phyloP scores from a whole-genome alignment of 1,284 basidiomycete genomes.

The Fomitopsis pinicola region DNA sequence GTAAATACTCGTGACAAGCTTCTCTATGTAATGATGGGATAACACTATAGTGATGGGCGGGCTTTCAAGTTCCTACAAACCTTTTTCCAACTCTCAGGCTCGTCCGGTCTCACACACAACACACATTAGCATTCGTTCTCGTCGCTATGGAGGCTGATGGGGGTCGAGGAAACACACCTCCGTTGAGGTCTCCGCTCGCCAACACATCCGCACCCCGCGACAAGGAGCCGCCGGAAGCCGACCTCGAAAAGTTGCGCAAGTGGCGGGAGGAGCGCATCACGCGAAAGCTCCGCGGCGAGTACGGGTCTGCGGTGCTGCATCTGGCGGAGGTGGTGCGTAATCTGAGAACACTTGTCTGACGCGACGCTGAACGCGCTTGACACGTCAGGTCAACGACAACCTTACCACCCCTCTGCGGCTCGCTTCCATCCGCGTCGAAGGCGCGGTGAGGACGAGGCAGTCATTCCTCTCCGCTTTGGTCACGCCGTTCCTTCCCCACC shows the following conservation, averaged over 20 bases:
- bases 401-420: slow-evolving; percentile 58
- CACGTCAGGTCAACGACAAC: slow-evolving; percentile 59
- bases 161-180: slow-evolving; percentile 20
- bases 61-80: too few species aligned
- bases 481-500: slow-evolving; percentile 50
- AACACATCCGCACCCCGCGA: slow-evolving; percentile 51
- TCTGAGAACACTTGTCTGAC: not conserved
- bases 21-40: too few species aligned
- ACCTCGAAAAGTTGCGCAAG: slow-evolving; percentile 51
- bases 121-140: too few species aligned
- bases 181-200: slow-evolving; percentile 46
- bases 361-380: not conserved
- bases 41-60: too few species aligned
- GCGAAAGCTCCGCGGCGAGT: slow-evolving; percentile 68
- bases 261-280: slow-evolving; percentile 72
- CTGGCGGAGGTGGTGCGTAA: slow-evolving; percentile 67
- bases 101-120: too few species aligned
- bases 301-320: slow-evolving; percentile 66
- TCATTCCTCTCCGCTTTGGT: slow-evolving; percentile 81
- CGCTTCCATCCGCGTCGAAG: slow-evolving; percentile 76
- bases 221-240: slow-evolving; percentile 41
- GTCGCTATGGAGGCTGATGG: slow-evolving; percentile 8
- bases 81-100: not conserved
- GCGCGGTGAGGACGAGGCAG: slow-evolving; percentile 68
- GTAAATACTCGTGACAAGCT: too few species aligned